Conservation (phyloP, 345 rosid genomes). For the Sapria himalayana region DNA sequence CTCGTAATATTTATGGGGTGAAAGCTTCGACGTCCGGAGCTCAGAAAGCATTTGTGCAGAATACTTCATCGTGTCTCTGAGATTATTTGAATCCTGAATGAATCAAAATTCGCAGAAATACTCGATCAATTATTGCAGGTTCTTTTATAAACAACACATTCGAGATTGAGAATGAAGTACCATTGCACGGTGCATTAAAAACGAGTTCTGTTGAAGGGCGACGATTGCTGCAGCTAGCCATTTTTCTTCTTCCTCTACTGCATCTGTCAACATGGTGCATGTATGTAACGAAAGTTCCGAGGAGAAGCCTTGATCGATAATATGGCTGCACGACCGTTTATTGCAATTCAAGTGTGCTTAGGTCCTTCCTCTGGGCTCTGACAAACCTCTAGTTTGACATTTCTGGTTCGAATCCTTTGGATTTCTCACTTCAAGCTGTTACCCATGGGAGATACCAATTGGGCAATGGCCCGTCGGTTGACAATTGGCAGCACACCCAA, state of each 20-base stretch:
- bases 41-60: slow-evolving; percentile 99
- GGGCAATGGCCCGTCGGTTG: no score
- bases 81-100: slow-evolving; percentile 75
- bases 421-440: no score
- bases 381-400: no score
- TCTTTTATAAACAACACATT: neutral
- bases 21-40: slow-evolving; percentile 91
- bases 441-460: no score
- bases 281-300: no score
- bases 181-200: slow-evolving; percentile 95
- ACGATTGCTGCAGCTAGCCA: slow-evolving; percentile 92
- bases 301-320: no score
- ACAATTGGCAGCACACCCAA: no score
- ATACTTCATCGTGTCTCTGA: slow-evolving; percentile 86
- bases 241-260: slow-evolving; percentile 84
- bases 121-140: slow-evolving; percentile 3
- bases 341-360: no score
- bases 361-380: no score
- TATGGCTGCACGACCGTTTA: no score
- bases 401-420: no score
- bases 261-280: slow-evolving; percentile 86
- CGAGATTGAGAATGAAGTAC: slow-evolving; percentile 24
- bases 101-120: slow-evolving; percentile 1
- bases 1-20: slow-evolving; percentile 87
- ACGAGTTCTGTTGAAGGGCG: slow-evolving; percentile 94